Percentiles rank a stretch among this genome's conserved stretches.
Evolutionary conservation across 1,284 basidiomycete genomes (phyloP).

Genomic region (Heterobasidion annosum): DNA sequence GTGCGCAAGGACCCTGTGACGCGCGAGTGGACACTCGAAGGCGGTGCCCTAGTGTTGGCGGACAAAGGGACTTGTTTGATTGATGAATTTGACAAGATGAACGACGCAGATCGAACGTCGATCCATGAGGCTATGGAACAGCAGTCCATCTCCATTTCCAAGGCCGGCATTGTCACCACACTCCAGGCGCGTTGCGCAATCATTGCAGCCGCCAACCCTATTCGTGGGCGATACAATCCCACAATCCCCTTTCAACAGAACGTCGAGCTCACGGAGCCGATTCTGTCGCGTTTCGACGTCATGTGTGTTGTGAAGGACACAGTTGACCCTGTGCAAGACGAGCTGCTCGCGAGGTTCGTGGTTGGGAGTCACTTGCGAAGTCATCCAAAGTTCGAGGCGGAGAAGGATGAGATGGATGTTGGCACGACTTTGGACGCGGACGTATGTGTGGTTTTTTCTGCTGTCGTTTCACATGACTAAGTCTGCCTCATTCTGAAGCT

Average conservation of each 20-base stretch:
- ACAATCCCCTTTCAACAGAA: conserved; percentile 98
- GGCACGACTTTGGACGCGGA: conserved; percentile 87
- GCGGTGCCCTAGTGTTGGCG: conserved; percentile 93
- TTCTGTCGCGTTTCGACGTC: conserved; percentile 98
- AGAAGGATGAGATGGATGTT: conserved; percentile 82
- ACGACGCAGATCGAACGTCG: conserved; percentile 93
- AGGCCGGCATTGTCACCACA: conserved; percentile 96
- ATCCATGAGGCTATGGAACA: conserved; percentile 99
- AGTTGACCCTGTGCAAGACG: conserved; percentile 95
- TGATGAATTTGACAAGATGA: conserved; percentile 99
- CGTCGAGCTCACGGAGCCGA: conserved; percentile 97
- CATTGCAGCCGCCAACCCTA: conserved; percentile 95
- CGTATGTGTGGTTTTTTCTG: conserved; percentile 38
- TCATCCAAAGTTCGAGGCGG: conserved; percentile 88
- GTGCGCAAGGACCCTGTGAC: conserved; percentile 98
- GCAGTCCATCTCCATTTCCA: conserved; percentile 98
- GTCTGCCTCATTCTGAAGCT: conserved; percentile 42
- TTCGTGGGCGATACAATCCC: conserved; percentile 94
- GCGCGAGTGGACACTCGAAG: conserved; percentile 97
- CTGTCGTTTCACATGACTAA: conserved; percentile 1
- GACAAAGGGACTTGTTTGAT: conserved; percentile 99
- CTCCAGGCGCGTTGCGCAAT: conserved; percentile 97
- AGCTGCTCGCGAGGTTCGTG: conserved; percentile 93
- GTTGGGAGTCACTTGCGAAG: conserved; percentile 93
- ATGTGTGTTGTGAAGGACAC: conserved; percentile 97